Evolutionary conservation across 2,329 filamentous ascomycete species (phyloP).

Genomic region (Cladophialophora immunda): DNA sequence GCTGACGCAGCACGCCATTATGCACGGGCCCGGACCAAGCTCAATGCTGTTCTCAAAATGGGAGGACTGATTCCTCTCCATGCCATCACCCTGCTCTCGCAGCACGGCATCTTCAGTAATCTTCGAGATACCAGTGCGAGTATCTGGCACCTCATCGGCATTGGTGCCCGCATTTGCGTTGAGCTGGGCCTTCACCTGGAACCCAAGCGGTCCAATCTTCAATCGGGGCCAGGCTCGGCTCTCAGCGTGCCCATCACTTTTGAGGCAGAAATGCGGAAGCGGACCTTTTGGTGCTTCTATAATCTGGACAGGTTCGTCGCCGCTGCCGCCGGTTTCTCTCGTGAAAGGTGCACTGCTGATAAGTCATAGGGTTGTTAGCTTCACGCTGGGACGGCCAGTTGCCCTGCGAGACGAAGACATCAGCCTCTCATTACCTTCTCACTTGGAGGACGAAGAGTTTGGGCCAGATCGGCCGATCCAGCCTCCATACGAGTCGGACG

Average conservation of each 20-base stretch:
- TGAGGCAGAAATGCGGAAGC: constrained; percentile 18
- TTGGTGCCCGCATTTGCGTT: constrained; percentile 53
- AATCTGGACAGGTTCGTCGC: constrained; percentile 24
- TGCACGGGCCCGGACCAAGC: constrained; percentile 48
- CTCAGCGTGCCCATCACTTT: constrained; percentile 8
- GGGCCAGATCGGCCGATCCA: constrained; percentile 5
- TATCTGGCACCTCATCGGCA: constrained; percentile 57
- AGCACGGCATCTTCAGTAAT: constrained; percentile 54
- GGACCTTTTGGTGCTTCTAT: constrained; percentile 21
- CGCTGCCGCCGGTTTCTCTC: too few relatives aligned
- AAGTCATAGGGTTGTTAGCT: constrained; percentile 21
- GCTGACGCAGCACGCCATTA: constrained; percentile 55
- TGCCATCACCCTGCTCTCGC: constrained; percentile 54
- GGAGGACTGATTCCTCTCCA: constrained; percentile 52
- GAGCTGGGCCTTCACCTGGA: constrained; percentile 55
- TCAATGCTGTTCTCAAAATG: constrained; percentile 49
- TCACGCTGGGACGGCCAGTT: constrained; percentile 21
- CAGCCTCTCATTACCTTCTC: constrained; percentile 12
- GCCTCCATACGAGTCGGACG: neutral
- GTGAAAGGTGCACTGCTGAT: neutral
- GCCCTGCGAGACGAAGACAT: constrained; percentile 24
- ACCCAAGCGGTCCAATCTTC: constrained; percentile 46
- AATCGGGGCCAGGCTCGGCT: neutral
- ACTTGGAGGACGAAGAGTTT: constrained; percentile 7
- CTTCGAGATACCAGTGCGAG: constrained; percentile 51